Percentiles rank a stretch among this genome's conserved stretches.
phyloP scores from a whole-genome alignment of 345 rosid species.

The Brassica juncea region DNA sequence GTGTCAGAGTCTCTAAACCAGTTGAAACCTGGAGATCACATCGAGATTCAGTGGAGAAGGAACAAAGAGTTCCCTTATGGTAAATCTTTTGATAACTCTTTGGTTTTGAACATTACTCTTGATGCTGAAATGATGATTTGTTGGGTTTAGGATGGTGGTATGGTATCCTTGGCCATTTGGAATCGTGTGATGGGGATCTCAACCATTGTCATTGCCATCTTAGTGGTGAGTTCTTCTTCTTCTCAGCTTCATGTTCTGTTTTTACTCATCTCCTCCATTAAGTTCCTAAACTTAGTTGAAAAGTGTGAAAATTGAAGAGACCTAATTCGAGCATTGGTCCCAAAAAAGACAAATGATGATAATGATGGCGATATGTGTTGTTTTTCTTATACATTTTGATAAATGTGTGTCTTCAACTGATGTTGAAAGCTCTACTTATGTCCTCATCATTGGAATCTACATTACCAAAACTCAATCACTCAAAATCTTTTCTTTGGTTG shows the following conservation, averaged over 20 bases:
- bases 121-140: slow-evolving; percentile 13
- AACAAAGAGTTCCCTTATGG: slow-evolving; percentile 91
- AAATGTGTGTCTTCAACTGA: slow-evolving; percentile 53
- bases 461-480: slow-evolving; percentile 20
- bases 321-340: slow-evolving; percentile 51
- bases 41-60: slow-evolving; percentile 97
- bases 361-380: slow-evolving; percentile 47
- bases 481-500: slow-evolving; percentile 23
- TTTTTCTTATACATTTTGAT: slow-evolving; percentile 62
- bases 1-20: slow-evolving; percentile 67
- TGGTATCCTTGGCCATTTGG: slow-evolving; percentile 83
- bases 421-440: slow-evolving; percentile 45
- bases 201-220: slow-evolving; percentile 63
- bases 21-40: slow-evolving; percentile 77
- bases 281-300: slow-evolving; percentile 38
- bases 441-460: slow-evolving; percentile 21
- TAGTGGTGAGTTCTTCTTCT: slow-evolving; percentile 56
- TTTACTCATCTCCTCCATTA: slow-evolving; percentile 27
- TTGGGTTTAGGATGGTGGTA: slow-evolving; percentile 87
- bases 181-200: slow-evolving; percentile 73
- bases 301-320: slow-evolving; percentile 36
- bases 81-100: slow-evolving; percentile 20
- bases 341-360: slow-evolving; percentile 47
- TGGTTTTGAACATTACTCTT: background rate
- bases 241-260: slow-evolving; percentile 15